Conservation (phyloP, 768 basidiomycete species). For the Nidularia pulvinata region DNA sequence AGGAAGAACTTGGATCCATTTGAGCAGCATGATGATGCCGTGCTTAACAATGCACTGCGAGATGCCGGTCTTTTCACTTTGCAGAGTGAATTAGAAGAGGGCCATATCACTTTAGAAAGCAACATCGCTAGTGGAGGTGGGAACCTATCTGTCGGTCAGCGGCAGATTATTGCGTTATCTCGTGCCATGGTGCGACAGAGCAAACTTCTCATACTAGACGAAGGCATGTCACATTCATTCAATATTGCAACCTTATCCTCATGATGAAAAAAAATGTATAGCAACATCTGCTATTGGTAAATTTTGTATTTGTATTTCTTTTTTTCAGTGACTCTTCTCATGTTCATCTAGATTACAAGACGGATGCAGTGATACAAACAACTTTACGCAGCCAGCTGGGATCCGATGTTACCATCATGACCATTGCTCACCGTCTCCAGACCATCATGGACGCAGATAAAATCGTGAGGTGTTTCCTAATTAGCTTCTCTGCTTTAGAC, state of each 20-base stretch:
- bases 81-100: slow-evolving; percentile 38
- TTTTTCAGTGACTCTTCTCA: no score
- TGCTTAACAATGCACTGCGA: slow-evolving; percentile 26
- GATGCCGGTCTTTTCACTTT: slow-evolving; percentile 30
- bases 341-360: slow-evolving; percentile 39
- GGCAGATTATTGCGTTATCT: slow-evolving; percentile 64
- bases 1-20: slow-evolving; percentile 63
- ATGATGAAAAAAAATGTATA: slow-evolving; percentile 5
- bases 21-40: slow-evolving; percentile 44
- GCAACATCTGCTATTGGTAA: slow-evolving; percentile 44
- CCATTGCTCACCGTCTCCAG: slow-evolving; percentile 62
- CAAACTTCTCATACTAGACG: slow-evolving; percentile 57
- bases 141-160: slow-evolving; percentile 71
- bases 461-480: slow-evolving; percentile 10
- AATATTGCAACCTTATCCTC: neutral
- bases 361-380: slow-evolving; percentile 66
- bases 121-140: slow-evolving; percentile 45
- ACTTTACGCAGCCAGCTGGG: slow-evolving; percentile 66
- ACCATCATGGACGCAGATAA: slow-evolving; percentile 64
- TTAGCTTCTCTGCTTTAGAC: neutral
- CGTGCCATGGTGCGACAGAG: slow-evolving; percentile 56
- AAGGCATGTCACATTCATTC: slow-evolving; percentile 32
- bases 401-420: slow-evolving; percentile 53
- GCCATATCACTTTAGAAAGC: slow-evolving; percentile 43
- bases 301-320: neutral